A percentile compares a stretch with the other conserved stretches of the same genome.
Evolutionary conservation across 352 stramenopile species (phyloP).

Genomic region (Phytophthora pluvialis): DNA sequence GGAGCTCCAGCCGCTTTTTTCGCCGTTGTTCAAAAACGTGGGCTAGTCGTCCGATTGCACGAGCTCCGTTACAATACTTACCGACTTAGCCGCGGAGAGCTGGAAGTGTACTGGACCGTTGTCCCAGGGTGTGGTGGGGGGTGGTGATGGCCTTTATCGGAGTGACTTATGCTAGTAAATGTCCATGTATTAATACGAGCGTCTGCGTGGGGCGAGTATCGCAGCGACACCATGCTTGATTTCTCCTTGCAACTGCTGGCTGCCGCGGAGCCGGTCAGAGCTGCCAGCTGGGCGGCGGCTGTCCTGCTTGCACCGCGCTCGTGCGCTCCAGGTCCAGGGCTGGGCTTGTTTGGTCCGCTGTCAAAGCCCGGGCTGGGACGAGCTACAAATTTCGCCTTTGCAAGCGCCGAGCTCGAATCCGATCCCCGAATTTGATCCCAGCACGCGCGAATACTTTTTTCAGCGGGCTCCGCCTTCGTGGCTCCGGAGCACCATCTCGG

Average conservation of each 20-base stretch:
- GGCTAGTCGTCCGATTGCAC: constrained; percentile 11
- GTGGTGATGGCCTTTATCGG: no score
- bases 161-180: no score
- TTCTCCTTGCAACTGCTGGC: constrained; percentile 8
- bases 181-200: no score
- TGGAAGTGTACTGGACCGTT: no score
- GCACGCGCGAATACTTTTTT: constrained; percentile 27
- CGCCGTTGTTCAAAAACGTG: constrained; percentile 3
- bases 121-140: no score
- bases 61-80: constrained; percentile 3
- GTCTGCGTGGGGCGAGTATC: constrained; percentile 3
- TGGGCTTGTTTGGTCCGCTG: constrained; percentile 26
- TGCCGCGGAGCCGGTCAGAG: constrained; percentile 11
- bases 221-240: constrained; percentile 31
- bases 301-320: constrained; percentile 26
- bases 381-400: constrained; percentile 14
- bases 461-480: constrained; percentile 4
- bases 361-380: constrained; percentile 9
- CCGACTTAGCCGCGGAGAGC: constrained; percentile 2
- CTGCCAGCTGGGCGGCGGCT: constrained; percentile 18
- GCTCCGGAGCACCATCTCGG: constrained; percentile 4
- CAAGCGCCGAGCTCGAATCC: constrained; percentile 17
- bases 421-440: constrained; percentile 21
- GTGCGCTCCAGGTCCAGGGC: constrained; percentile 11
- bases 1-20: constrained; percentile 28